These are phyloP conservation scores for Ustulina deusta DNA, from an alignment of 2,329 filamentous ascomycete species.

Conservation along the genomic window DNA sequence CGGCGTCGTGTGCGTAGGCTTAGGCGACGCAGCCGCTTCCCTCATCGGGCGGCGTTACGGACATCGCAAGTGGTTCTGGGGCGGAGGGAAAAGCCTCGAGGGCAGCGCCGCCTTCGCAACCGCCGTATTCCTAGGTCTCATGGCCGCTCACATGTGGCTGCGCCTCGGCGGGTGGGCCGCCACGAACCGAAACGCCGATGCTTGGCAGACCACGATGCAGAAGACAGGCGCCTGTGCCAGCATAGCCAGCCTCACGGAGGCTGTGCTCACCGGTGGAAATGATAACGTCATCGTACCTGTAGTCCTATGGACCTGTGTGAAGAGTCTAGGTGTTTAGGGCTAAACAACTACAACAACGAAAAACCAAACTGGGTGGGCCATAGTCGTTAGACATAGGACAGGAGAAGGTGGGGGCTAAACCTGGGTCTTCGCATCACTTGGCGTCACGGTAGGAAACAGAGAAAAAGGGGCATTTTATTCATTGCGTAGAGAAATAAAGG, in stretches of 20 bases:
- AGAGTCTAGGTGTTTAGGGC: slow-evolving; percentile 72
- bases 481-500: slow-evolving; percentile 16
- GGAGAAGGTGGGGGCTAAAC: slow-evolving; percentile 8
- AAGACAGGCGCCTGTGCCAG: slow-evolving; percentile 80
- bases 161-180: slow-evolving; percentile 80
- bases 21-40: slow-evolving; percentile 93
- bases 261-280: slow-evolving; percentile 94
- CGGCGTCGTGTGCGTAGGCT: slow-evolving; percentile 92
- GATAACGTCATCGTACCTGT: slow-evolving; percentile 98
- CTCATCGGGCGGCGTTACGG: slow-evolving; percentile 90
- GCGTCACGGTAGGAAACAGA: slow-evolving; percentile 35
- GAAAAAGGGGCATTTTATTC: slow-evolving; percentile 15
- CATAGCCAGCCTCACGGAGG: slow-evolving; percentile 90
- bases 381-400: slow-evolving; percentile 12
- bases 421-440: slow-evolving; percentile 33
- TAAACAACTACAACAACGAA: neutral
- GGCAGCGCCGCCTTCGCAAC: slow-evolving; percentile 83
- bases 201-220: slow-evolving; percentile 75
- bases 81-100: slow-evolving; percentile 94
- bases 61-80: slow-evolving; percentile 93
- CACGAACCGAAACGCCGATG: slow-evolving; percentile 70
- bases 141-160: slow-evolving; percentile 79
- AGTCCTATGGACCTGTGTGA: slow-evolving; percentile 90
- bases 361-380: neutral
- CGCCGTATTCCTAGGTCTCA: slow-evolving; percentile 81